Percentiles rank a stretch among this genome's conserved stretches.
phyloP scores from a whole-genome alignment of 2,329 filamentous ascomycete species.

The Colletotrichum noveboracense region DNA sequence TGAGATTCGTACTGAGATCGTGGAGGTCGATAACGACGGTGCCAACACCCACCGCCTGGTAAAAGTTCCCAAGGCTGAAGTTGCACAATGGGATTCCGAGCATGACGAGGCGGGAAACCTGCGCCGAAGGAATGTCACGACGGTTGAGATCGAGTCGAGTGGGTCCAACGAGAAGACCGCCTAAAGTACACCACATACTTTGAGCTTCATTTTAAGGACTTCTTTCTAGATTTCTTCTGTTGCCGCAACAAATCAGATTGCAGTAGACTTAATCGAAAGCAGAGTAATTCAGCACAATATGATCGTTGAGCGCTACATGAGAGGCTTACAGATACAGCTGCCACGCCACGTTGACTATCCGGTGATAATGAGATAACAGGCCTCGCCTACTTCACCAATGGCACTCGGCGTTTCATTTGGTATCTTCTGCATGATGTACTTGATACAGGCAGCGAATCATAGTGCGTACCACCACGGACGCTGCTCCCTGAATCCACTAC shows the following conservation, averaged over 20 bases:
- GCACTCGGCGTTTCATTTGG: neutral
- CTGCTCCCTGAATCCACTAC: neutral
- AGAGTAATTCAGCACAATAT: neutral
- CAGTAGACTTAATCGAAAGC: neutral
- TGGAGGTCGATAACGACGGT: conserved; percentile 49
- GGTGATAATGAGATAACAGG: neutral
- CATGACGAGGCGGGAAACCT: conserved; percentile 56
- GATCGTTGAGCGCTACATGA: neutral
- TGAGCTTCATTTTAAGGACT: neutral
- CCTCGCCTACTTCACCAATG: neutral
- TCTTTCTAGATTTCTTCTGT: neutral
- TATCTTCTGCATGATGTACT: neutral
- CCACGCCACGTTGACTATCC: neutral
- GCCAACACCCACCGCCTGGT: conserved; percentile 53
- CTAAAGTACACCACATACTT: neutral
- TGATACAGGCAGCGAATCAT: neutral
- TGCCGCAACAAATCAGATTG: neutral
- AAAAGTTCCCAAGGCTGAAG: conserved; percentile 54
- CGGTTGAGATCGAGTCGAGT: neutral
- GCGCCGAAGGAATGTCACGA: conserved; percentile 16
- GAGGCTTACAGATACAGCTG: neutral
- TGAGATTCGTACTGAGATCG: conserved; percentile 57
- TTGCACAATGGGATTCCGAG: conserved; percentile 61
- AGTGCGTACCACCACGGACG: neutral
- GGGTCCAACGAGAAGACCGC: conserved; percentile 7